Evolutionary conservation across 2,329 filamentous ascomycete species (phyloP).

Genomic region (Aaosphaeria pasadenensis): DNA sequence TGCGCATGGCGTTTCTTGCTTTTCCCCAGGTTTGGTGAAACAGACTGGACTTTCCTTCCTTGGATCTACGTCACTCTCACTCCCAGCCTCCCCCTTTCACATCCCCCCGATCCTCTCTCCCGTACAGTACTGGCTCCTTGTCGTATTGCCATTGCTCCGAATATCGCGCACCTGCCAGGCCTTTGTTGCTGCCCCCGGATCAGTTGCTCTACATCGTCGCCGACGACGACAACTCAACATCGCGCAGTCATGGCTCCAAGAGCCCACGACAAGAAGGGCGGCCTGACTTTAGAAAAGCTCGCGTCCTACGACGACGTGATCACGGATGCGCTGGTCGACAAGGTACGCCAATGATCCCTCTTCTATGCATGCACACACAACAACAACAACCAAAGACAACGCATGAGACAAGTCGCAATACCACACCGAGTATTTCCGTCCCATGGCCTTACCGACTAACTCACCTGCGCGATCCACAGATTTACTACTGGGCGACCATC

Average conservation of each 20-base stretch:
- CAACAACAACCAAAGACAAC: too few species aligned
- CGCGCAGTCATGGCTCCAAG: conserved; percentile 41
- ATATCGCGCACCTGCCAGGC: background rate
- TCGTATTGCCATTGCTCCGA: background rate
- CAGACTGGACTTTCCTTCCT: background rate
- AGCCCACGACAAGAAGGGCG: conserved; percentile 60
- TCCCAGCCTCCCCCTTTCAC: conserved; percentile 22
- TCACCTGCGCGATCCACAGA: conserved; percentile 50
- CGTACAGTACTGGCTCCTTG: background rate
- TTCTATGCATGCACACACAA: too few species aligned
- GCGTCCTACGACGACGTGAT: conserved; percentile 93
- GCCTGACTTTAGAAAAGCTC: conserved; percentile 81
- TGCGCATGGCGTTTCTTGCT: background rate
- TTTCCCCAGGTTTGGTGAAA: background rate
- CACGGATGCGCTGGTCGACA: conserved; percentile 92
- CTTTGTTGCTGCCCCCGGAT: background rate
- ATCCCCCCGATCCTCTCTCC: background rate
- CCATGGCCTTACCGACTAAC: background rate
- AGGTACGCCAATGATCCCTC: conserved; percentile 57
- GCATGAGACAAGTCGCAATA: too few species aligned
- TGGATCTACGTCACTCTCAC: background rate
- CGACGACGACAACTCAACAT: background rate
- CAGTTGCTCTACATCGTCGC: too few species aligned
- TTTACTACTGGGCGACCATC: conserved; percentile 94
- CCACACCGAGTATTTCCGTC: conserved; percentile 1